Percentiles rank a stretch among this genome's conserved stretches.
Conservation (phyloP, 2,329 filamentous ascomycete species). For the Xylaria sp. region DNA sequence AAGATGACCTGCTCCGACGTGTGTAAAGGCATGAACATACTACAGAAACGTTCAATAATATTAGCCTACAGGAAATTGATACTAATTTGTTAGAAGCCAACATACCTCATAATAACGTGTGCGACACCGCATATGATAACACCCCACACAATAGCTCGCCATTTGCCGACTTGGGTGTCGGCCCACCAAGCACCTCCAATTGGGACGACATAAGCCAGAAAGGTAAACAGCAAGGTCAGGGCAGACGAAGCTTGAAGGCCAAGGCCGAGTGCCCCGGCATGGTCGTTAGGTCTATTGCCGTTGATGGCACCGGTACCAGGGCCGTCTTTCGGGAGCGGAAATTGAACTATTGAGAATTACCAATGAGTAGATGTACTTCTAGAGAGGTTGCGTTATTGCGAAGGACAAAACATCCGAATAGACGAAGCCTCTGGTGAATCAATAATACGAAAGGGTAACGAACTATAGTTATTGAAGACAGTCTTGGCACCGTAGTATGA, state of each 20-base stretch:
- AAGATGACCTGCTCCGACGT: not conserved
- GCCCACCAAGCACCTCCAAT: not conserved
- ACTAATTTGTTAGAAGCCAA: not conserved
- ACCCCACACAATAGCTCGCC: not conserved
- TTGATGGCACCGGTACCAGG: not conserved
- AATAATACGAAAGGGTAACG: not conserved
- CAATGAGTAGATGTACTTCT: not conserved
- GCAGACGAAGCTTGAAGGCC: not conserved
- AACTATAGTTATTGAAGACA: not conserved
- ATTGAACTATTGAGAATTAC: not conserved
- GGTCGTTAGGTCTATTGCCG: not conserved
- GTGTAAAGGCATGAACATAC: not conserved
- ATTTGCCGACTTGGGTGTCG: not conserved
- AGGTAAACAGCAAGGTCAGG: not conserved
- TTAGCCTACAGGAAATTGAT: not conserved
- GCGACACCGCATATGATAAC: not conserved
- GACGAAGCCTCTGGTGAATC: not conserved
- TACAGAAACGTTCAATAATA: not conserved
- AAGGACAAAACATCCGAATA: too few relatives aligned
- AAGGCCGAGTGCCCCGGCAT: not conserved
- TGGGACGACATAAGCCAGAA: not conserved
- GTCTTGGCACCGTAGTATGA: slow-evolving; percentile 1
- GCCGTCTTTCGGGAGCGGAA: not conserved
- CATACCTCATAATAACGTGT: not conserved
- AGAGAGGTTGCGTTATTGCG: too few relatives aligned